Base-by-base conservation (phyloP, 2,329 filamentous ascomycete species). In the Cladosporium oxysporum region DNA sequence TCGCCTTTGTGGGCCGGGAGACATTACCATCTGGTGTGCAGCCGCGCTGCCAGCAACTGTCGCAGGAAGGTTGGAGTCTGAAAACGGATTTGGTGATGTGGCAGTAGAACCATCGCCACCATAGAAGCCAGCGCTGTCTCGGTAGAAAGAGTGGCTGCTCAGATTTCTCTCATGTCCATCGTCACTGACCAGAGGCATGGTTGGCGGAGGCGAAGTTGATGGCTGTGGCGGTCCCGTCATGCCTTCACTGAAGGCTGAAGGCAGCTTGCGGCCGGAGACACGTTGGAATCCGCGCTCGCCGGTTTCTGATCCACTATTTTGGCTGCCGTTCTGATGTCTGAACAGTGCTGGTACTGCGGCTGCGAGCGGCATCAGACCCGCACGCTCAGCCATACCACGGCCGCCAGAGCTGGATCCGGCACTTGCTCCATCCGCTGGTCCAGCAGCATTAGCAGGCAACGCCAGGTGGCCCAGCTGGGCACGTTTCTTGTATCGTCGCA, bases 401-500 rank as follows among this genome's bases (percentile, higher is more conserved):
- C 69, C 71, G 52, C 69, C 44, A 49, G 66, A 47, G 28, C 67
- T 58, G 21, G 67, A 66, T 55, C 60, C 62, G 1, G 59, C 66
- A 33, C 69, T 66, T n/a, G 55, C 31, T 4, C 62, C 64, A 16
- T 64, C 55, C 8, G 52, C 44, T 31, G 65, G 35, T 12, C 52
- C 62, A 23, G 64, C 68, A n/a, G 70, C 63, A 57, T 68, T 69
- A 31, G 73, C 67, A 23, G 71, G 70, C 11, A 75, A 66, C 35
- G 71, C 72, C 53, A 70, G 70, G 53, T 74, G 74, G 11, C 69
- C 67, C 16, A 62, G 35, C 47, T 69, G 66, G 12, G 62, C 60
- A 50, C 68, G 69, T 37, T 76, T 77, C 68, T 82, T 82, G 73
- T 84, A 85, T 71, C 84, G 83, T 66, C 81, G 79, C 57, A 86